Conservation (phyloP, 202 grass and related monocot genomes). For the Sporobolus alterniflorus region DNA sequence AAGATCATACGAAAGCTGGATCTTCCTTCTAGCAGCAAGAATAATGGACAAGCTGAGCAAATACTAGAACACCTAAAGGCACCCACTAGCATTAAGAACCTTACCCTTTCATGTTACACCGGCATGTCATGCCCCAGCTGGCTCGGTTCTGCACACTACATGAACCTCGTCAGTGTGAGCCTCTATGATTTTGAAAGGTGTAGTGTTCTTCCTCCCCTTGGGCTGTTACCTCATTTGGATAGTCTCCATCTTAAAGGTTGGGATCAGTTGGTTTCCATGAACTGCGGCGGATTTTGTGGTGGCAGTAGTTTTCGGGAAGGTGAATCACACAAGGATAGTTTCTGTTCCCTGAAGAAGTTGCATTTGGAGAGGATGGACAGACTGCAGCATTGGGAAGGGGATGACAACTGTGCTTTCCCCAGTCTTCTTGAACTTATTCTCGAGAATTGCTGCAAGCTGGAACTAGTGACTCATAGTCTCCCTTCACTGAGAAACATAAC, state of each 20-base stretch:
- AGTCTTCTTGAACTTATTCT: conserved; percentile 45
- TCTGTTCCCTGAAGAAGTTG: conserved; percentile 40
- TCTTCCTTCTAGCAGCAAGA: conserved; percentile 10
- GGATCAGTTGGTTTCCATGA: neutral
- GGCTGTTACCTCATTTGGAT: conserved; percentile 28
- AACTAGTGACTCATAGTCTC: conserved; percentile 43
- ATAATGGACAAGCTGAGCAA: neutral
- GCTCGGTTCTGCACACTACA: conserved; percentile 20
- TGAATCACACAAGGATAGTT: neutral
- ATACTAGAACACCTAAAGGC: conserved; percentile 41
- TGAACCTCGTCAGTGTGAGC: neutral
- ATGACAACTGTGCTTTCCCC: conserved; percentile 17
- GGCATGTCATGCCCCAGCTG: conserved; percentile 26
- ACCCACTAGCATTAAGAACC: conserved; percentile 19
- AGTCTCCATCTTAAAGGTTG: conserved; percentile 39
- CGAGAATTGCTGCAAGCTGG: conserved; percentile 34
- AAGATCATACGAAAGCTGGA: conserved; percentile 19
- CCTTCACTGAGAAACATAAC: conserved; percentile 38
- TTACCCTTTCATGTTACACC: conserved; percentile 35
- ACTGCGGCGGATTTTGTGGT: conserved; percentile 30
- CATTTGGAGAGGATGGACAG: conserved; percentile 39
- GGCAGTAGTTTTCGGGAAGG: neutral
- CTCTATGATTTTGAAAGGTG: conserved; percentile 32
- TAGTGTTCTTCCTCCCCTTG: conserved; percentile 30
- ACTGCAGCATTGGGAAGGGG: conserved; percentile 30